Conservation (phyloP, 2,329 filamentous ascomycete species). For the Neopestalotiopsis rosae region DNA sequence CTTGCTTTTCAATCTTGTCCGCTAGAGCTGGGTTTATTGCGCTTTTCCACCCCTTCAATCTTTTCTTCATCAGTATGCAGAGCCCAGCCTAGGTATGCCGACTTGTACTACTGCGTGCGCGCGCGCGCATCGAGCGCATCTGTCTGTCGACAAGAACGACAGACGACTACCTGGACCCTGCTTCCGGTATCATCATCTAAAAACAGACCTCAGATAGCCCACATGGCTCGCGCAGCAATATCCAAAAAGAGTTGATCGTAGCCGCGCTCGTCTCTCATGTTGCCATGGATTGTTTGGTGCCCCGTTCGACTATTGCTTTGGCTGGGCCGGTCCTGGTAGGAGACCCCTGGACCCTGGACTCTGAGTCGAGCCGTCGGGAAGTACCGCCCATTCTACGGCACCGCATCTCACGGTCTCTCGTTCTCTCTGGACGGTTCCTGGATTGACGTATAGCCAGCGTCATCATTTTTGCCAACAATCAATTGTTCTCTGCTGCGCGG, state of each 20-base stretch:
- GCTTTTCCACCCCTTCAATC: neutral
- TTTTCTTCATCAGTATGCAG: neutral
- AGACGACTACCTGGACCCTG: constrained; percentile 1
- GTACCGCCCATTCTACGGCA: constrained; percentile 7
- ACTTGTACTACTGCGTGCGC: neutral
- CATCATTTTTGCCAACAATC: neutral
- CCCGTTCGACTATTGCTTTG: constrained; percentile 14
- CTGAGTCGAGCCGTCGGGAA: constrained; percentile 3
- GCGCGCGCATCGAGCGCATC: neutral
- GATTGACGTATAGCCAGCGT: constrained; percentile 11
- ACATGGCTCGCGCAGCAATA: constrained; percentile 6
- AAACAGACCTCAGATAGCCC: neutral
- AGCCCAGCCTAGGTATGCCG: neutral
- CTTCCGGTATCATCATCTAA: neutral
- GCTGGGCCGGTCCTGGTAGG: constrained; percentile 10
- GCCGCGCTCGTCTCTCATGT: neutral
- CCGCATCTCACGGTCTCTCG: neutral
- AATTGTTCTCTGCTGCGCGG: neutral
- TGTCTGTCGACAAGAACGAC: neutral
- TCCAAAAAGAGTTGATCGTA: constrained; percentile 6
- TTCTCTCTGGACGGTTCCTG: constrained; percentile 3
- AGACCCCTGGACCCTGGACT: constrained; percentile 14
- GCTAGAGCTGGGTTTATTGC: neutral
- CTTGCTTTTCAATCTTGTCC: neutral
- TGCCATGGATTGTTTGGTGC: neutral